Evolutionary conservation across 345 rosid species (phyloP), one percentile per base, ranked within the genome.

Genomic region (Acer yangbiense): DNA sequence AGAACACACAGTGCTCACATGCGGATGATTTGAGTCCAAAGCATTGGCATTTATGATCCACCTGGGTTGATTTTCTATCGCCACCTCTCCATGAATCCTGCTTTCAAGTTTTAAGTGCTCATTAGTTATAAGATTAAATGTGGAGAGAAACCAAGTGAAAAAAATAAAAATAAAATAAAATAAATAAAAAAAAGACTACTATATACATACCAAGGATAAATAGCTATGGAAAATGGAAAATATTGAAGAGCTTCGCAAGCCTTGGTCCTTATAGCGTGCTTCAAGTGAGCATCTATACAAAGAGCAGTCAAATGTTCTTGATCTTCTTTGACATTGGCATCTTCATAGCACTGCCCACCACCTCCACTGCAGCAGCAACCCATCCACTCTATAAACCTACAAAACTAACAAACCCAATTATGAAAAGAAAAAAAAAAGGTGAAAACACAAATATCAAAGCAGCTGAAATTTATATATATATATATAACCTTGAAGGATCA

Each of bases 1-100:
- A 71, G 54, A 76, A 32, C 48, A 70, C 74, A 62, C 3, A 29
- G 29, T 43, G 79, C 84, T 67, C 69, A 92, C 97, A 79, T 63
- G 62, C 60, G 81, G 78, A 75, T 80, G 20, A 65, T 78, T 78
- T 13, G 85, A 78, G 65, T 77, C 87, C 6, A 86, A 70, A 32
- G 67, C 46, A 75, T 23, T 73, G 64, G 74, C 76, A 25, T 68
- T 69, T 76, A 48, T 73, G 61, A 92, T 29, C 98, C 98, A 95
- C 75, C 68, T 79, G 32, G 95, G 83, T 78, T 88, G 83, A 63
- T 80, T 84, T 65, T 95, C 81, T 32, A 86, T 82, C 55, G 83
- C 92, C 76, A 88, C 94, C 76, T 93, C 97, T n/a, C 97, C 98
- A 79, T 90, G 97, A 82, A 92, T 79, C 83, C 97, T 95, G 85